Evolutionary conservation across 306 rosid species (phyloP).

Genomic region (Calophaca sinica): DNA sequence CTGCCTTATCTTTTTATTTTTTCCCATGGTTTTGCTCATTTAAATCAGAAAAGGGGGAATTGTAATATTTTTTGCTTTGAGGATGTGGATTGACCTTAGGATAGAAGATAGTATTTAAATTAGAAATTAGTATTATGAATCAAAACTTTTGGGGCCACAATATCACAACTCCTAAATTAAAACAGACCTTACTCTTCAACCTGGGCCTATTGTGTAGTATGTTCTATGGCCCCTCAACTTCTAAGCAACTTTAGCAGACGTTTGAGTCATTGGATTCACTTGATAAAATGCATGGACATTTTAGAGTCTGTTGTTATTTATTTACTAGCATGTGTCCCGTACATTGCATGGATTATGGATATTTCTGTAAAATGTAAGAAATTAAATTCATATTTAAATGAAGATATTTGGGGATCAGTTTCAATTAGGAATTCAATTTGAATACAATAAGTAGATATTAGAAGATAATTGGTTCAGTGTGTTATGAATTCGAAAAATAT

Average conservation of each 20-base stretch:
- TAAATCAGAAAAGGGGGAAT: too few species aligned
- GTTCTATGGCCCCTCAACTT: background rate
- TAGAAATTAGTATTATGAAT: background rate
- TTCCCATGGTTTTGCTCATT: conserved; percentile 11
- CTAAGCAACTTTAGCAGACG: conserved; percentile 6
- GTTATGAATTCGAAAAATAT: too few species aligned
- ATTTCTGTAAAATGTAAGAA: too few species aligned
- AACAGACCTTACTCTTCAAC: background rate
- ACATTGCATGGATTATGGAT: too few species aligned
- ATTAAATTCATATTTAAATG: background rate
- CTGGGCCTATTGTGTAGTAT: background rate
- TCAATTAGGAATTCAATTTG: too few species aligned
- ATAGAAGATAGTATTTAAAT: background rate
- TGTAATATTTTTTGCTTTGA: too few species aligned
- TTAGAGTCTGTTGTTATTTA: conserved; percentile 15
- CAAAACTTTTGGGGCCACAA: conserved; percentile 2
- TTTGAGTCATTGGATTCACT: conserved; percentile 10
- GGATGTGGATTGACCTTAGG: too few species aligned
- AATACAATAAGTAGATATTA: too few species aligned
- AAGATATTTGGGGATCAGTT: too few species aligned
- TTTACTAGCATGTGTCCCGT: background rate
- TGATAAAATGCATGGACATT: background rate
- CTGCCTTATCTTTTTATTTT: background rate
- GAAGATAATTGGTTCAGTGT: too few species aligned
- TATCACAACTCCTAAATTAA: background rate